Conservation (phyloP, 2,329 filamentous ascomycete species). For the Sarocladium brachiariae region DNA sequence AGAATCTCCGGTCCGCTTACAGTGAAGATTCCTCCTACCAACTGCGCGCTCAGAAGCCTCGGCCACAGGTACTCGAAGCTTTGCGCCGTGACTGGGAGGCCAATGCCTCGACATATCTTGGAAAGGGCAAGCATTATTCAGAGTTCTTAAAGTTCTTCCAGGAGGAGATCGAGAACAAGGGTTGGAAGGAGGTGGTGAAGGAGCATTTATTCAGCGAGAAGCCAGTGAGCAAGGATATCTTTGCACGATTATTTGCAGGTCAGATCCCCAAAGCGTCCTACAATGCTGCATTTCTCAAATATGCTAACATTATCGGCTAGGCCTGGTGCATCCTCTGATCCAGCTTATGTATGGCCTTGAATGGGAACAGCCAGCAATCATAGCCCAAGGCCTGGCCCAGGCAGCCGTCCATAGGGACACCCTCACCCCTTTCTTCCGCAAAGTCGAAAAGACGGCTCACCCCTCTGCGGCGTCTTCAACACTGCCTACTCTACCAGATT, state of each 20-base stretch:
- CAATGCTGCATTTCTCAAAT: not conserved
- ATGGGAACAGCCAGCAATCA: conserved; percentile 71
- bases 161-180: conserved; percentile 57
- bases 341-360: conserved; percentile 82
- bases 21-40: conserved; percentile 62
- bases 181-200: conserved; percentile 53
- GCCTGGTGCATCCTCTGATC: conserved; percentile 73
- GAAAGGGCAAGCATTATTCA: conserved; percentile 56
- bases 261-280: conserved; percentile 16
- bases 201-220: conserved; percentile 61
- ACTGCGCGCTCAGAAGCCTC: conserved; percentile 38
- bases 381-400: conserved; percentile 75
- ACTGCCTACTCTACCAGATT: conserved; percentile 26
- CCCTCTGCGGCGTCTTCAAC: not conserved
- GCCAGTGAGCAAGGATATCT: conserved; percentile 59
- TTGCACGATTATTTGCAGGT: conserved; percentile 62
- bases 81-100: conserved; percentile 46
- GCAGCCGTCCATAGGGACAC: conserved; percentile 60
- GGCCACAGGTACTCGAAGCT: conserved; percentile 44
- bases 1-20: conserved; percentile 57
- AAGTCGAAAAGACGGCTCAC: conserved; percentile 39
- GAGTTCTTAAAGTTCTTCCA: conserved; percentile 76
- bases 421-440: conserved; percentile 46
- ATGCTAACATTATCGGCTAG: conserved; percentile 23
- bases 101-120: conserved; percentile 51